These are phyloP conservation scores for Chloromonas sp. DNA, from an alignment of 163 green algal species.

Conservation along the genomic window DNA sequence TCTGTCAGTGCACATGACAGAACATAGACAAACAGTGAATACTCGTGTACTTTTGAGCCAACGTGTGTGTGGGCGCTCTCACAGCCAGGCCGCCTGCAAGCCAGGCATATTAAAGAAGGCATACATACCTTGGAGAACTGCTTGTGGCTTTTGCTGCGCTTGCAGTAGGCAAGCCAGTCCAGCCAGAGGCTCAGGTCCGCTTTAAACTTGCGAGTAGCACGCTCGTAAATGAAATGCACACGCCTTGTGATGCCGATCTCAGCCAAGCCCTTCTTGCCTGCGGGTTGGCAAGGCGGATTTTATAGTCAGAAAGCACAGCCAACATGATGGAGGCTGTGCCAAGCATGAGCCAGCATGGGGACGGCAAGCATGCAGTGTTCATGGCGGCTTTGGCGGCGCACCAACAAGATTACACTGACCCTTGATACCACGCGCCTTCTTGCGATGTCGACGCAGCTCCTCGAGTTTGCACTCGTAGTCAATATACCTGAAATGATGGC, in stretches of 20 bases:
- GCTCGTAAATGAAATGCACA: slow-evolving; percentile 89
- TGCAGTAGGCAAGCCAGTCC: slow-evolving; percentile 80
- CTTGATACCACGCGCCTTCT: slow-evolving; percentile 41
- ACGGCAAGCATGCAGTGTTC: background rate
- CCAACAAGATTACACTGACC: slow-evolving; percentile 13
- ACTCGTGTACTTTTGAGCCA: too few relatives aligned
- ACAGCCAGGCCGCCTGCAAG: background rate
- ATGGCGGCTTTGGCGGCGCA: background rate
- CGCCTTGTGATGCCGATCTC: slow-evolving; percentile 69
- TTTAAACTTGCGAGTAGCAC: slow-evolving; percentile 79
- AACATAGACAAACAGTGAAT: too few relatives aligned
- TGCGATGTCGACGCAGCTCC: slow-evolving; percentile 60
- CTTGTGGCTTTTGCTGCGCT: slow-evolving; percentile 41
- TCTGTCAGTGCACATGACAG: too few relatives aligned
- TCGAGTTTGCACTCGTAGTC: slow-evolving; percentile 82
- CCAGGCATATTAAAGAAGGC: background rate
- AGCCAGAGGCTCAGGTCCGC: slow-evolving; percentile 84
- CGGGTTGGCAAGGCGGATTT: background rate
- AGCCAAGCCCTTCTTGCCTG: slow-evolving; percentile 54
- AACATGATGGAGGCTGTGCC: background rate
- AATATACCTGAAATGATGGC: slow-evolving; percentile 54
- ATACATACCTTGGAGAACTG: slow-evolving; percentile 56
- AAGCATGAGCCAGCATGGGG: background rate
- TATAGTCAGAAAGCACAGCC: background rate
- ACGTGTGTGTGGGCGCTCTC: background rate